Conservation (phyloP, 495 filamentous ascomycete species). For the Xylaria palmicola region DNA sequence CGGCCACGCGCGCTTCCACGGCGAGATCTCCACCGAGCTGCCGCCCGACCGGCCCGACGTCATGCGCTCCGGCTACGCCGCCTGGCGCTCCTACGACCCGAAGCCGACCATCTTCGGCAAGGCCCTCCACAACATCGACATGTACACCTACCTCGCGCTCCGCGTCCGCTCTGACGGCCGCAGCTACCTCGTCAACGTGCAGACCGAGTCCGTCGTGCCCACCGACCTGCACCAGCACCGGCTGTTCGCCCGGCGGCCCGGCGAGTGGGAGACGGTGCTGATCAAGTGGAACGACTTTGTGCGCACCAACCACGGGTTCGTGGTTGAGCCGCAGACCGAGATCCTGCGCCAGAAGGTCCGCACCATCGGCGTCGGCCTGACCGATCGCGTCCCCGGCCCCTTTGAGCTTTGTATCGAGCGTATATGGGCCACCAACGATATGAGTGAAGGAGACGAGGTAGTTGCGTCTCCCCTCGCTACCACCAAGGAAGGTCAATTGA, state of each 20-base stretch:
- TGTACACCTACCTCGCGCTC: slow-evolving; percentile 81
- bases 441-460: slow-evolving; percentile 40
- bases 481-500: slow-evolving; percentile 37
- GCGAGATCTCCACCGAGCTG: slow-evolving; percentile 81
- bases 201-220: slow-evolving; percentile 87
- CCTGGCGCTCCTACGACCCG: slow-evolving; percentile 70
- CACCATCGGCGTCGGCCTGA: slow-evolving; percentile 83
- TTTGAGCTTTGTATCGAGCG: slow-evolving; percentile 80
- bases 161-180: slow-evolving; percentile 90
- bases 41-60: slow-evolving; percentile 70
- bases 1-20: slow-evolving; percentile 73
- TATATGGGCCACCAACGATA: slow-evolving; percentile 76
- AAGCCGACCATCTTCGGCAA: slow-evolving; percentile 73
- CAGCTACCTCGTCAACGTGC: slow-evolving; percentile 91
- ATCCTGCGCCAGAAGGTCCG: slow-evolving; percentile 79
- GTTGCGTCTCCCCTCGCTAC: slow-evolving; percentile 17
- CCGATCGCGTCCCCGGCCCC: slow-evolving; percentile 81
- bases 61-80: slow-evolving; percentile 79
- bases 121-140: slow-evolving; percentile 82
- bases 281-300: slow-evolving; percentile 92
- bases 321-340: slow-evolving; percentile 88
- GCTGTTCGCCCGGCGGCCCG: slow-evolving; percentile 74
- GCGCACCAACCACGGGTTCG: slow-evolving; percentile 84
- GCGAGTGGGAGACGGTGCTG: slow-evolving; percentile 90
- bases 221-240: slow-evolving; percentile 96